Evolutionary conservation across 2,329 filamentous ascomycete species (phyloP).

Genomic region (Graphilbum fragrans): DNA sequence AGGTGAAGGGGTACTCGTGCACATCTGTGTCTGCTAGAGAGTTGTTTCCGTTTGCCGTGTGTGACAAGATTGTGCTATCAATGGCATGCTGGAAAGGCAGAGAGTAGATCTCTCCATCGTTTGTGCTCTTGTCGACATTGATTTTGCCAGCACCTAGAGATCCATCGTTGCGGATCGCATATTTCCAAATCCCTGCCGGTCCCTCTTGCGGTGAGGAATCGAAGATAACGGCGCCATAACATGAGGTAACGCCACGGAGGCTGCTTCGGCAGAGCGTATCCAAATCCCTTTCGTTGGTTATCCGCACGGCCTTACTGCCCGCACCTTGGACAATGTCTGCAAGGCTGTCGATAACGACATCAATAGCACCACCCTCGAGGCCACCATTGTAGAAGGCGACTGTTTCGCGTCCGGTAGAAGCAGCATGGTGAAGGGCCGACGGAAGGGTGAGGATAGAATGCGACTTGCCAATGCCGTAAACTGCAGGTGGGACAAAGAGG

Average conservation of each 20-base stretch:
- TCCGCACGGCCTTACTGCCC: conserved; percentile 29
- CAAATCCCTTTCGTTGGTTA: conserved; percentile 16
- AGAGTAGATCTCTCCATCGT: conserved; percentile 63
- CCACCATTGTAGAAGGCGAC: conserved; percentile 73
- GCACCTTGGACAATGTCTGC: conserved; percentile 41
- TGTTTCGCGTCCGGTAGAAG: conserved; percentile 46
- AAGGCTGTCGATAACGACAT: conserved; percentile 54
- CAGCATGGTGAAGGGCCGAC: conserved; percentile 47
- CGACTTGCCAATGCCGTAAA: conserved; percentile 58
- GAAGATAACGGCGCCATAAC: conserved; percentile 63
- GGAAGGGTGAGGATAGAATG: conserved; percentile 50
- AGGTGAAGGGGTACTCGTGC: conserved; percentile 67
- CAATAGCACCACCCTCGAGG: conserved; percentile 55
- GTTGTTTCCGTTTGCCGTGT: conserved; percentile 23
- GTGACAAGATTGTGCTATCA: conserved; percentile 55
- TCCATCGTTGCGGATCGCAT: conserved; percentile 68
- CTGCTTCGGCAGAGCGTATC: conserved; percentile 41
- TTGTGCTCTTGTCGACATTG: conserved; percentile 49
- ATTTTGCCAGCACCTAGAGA: conserved; percentile 53
- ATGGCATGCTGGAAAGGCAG: conserved; percentile 71
- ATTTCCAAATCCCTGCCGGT: conserved; percentile 61
- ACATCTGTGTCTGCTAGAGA: conserved; percentile 10
- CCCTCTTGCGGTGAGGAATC: conserved; percentile 64
- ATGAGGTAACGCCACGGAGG: conserved; percentile 53
- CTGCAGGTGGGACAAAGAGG: conserved; percentile 66